Conservation (phyloP, 306 rosid genomes). For the Trichosanthes cucumerina region DNA sequence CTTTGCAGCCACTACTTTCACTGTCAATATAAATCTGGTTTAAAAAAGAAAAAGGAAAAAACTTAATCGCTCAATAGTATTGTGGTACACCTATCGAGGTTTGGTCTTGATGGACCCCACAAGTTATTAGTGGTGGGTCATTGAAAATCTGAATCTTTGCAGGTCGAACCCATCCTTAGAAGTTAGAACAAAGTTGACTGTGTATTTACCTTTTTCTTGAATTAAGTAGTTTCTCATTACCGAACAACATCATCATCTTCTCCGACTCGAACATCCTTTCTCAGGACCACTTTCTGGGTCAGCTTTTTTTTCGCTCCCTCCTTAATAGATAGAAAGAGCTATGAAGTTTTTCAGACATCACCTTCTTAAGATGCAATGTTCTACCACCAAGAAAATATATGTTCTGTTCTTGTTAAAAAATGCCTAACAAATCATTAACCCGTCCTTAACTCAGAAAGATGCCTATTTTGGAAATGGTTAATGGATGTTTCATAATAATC, state of each 20-base stretch:
- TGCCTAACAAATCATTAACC: not conserved
- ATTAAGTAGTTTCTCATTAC: not conserved
- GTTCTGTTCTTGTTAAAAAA: not conserved
- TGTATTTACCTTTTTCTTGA: not conserved
- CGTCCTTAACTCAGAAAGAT: not conserved
- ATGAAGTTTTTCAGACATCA: not conserved
- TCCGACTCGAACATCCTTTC: not conserved
- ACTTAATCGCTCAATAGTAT: not conserved
- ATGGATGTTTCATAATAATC: not conserved
- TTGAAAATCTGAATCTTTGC: not conserved
- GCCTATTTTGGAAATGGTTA: not conserved
- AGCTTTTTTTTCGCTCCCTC: not conserved
- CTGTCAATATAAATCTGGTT: not conserved
- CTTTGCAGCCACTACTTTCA: not conserved
- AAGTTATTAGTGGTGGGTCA: not conserved
- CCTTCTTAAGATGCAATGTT: not conserved
- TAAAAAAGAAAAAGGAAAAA: not conserved
- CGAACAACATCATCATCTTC: not conserved
- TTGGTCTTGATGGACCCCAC: constrained; percentile 14
- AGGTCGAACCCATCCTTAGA: not conserved
- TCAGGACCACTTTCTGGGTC: not conserved
- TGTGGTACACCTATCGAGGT: not conserved
- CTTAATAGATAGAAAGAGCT: not conserved
- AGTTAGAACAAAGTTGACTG: not conserved
- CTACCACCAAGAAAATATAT: not conserved